phyloP scores from a whole-genome alignment of 768 basidiomycete species.

The Suillus alpinus region DNA sequence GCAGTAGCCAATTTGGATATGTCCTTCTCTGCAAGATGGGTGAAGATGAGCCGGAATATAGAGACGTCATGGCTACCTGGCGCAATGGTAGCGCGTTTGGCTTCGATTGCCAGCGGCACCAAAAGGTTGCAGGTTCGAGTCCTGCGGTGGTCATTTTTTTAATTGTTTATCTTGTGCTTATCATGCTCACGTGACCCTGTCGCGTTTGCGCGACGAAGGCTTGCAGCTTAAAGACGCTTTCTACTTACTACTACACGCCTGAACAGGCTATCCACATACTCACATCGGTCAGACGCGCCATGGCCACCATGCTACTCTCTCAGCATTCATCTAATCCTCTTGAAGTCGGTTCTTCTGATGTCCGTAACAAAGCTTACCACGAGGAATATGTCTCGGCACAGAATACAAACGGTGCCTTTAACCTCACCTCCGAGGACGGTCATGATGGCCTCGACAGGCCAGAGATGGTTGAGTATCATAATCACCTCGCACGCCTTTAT shows the following conservation, averaged over 20 bases:
- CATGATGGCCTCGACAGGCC: slow-evolving; percentile 35
- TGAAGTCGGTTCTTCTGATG: slow-evolving; percentile 62
- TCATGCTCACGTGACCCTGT: background rate
- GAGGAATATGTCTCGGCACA: slow-evolving; percentile 36
- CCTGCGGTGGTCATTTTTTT: slow-evolving; percentile 77
- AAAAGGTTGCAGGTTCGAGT: slow-evolving; percentile 97
- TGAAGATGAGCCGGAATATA: background rate
- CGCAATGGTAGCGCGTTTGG: slow-evolving; percentile 97
- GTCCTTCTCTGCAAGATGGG: background rate
- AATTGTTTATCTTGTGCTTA: background rate
- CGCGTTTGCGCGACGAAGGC: slow-evolving; percentile 3
- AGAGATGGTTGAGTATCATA: slow-evolving; percentile 46
- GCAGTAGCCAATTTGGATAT: background rate
- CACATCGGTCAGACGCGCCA: slow-evolving; percentile 10
- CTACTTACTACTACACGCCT: background rate
- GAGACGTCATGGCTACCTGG: slow-evolving; percentile 59
- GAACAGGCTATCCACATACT: background rate
- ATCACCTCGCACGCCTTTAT: slow-evolving; percentile 47
- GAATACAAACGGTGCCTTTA: slow-evolving; percentile 27
- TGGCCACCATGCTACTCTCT: slow-evolving; percentile 48
- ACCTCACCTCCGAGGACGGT: slow-evolving; percentile 52
- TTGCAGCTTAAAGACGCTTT: background rate
- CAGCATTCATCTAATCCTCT: slow-evolving; percentile 76
- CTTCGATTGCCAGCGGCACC: slow-evolving; percentile 78
- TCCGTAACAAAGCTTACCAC: slow-evolving; percentile 46